These are phyloP conservation scores for Actinidia polygama DNA, from an alignment of 179 eudicot species.

Conservation along the genomic window DNA sequence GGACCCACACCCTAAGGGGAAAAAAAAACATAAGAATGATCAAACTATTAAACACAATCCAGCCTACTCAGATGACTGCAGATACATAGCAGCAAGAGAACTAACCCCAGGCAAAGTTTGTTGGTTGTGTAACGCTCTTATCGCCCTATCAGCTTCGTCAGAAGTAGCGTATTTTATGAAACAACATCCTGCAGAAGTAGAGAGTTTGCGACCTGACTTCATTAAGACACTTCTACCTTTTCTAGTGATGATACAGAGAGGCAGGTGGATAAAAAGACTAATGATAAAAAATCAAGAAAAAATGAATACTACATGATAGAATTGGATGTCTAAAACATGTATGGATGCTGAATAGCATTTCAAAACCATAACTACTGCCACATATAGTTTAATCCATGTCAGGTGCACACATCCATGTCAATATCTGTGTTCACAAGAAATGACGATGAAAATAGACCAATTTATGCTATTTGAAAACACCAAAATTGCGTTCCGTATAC, in stretches of 20 bases:
- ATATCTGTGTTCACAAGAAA: background rate
- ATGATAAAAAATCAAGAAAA: background rate
- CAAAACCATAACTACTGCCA: background rate
- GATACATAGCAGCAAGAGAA: slow-evolving; percentile 21
- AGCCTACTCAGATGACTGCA: background rate
- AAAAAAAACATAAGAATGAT: slow-evolving; percentile 24
- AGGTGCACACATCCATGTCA: background rate
- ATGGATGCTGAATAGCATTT: background rate
- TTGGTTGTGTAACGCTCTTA: slow-evolving; percentile 86
- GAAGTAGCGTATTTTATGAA: slow-evolving; percentile 90
- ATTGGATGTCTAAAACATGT: background rate
- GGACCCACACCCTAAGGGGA: slow-evolving; percentile 78
- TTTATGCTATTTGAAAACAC: background rate
- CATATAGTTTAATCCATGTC: background rate
- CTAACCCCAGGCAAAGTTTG: slow-evolving; percentile 90
- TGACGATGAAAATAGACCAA: background rate
- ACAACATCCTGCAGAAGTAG: slow-evolving; percentile 93
- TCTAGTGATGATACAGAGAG: background rate
- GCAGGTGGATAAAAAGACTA: background rate
- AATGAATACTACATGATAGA: background rate
- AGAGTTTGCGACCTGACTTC: slow-evolving; percentile 40
- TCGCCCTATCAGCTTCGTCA: slow-evolving; percentile 95
- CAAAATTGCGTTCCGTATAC: background rate
- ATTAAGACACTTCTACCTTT: slow-evolving; percentile 19
- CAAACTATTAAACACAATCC: slow-evolving; percentile 15